Conservation (phyloP, 2,329 filamentous ascomycete genomes). For the Trichoderma sp. region DNA sequence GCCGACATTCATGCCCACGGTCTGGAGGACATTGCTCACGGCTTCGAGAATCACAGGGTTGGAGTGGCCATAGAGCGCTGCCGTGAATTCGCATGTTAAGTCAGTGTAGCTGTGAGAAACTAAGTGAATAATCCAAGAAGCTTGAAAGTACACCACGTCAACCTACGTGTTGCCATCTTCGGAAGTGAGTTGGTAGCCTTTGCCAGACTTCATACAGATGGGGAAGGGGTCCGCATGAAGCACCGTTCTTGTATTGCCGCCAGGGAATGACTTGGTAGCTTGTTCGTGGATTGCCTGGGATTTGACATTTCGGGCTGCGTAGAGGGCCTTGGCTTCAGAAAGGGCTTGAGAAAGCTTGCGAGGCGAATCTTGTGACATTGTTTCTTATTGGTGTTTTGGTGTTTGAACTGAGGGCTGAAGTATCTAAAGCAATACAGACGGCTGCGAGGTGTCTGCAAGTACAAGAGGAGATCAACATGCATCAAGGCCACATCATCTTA, state of each 20-base stretch:
- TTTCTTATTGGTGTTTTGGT: background rate
- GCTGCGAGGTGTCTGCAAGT: background rate
- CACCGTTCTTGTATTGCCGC: constrained; percentile 46
- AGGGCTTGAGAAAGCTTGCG: constrained; percentile 29
- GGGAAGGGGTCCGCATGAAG: constrained; percentile 45
- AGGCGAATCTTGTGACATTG: background rate
- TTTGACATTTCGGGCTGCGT: constrained; percentile 34
- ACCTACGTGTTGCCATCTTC: constrained; percentile 39
- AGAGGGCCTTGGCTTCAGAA: constrained; percentile 34
- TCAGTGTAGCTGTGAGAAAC: constrained; percentile 49
- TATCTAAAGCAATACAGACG: background rate
- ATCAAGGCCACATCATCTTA: background rate
- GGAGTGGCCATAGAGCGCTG: constrained; percentile 64
- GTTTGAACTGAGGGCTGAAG: background rate
- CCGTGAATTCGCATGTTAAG: constrained; percentile 61
- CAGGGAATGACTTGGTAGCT: constrained; percentile 39
- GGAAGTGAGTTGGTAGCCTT: constrained; percentile 37
- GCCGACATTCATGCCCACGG: constrained; percentile 53
- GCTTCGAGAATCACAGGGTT: constrained; percentile 51
- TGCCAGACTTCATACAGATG: constrained; percentile 38
- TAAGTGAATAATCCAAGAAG: background rate
- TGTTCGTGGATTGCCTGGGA: constrained; percentile 39
- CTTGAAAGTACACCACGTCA: background rate
- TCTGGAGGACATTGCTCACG: constrained; percentile 43
- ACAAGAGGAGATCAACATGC: background rate